Evolutionary conservation across 441 rosid genomes (phyloP).

Genomic region (Isatis lusitanica): DNA sequence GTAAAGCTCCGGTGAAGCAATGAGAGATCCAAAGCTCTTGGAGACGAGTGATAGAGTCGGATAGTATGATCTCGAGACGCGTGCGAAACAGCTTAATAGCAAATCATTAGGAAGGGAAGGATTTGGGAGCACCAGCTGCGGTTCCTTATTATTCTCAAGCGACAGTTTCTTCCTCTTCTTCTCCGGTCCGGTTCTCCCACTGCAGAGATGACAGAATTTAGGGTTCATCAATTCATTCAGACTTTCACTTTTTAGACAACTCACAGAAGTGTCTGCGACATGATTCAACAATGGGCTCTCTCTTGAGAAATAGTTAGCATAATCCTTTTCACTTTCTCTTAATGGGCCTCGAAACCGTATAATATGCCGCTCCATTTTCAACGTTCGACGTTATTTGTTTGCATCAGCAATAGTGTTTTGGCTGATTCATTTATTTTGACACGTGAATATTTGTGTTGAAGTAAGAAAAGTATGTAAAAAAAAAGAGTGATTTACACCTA

Average conservation of each 20-base stretch:
- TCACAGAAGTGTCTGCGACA: background rate
- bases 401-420: no score
- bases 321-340: background rate
- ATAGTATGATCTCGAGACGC: background rate
- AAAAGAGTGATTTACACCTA: no score
- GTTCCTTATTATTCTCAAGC: background rate
- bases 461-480: no score
- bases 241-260: no score
- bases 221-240: no score
- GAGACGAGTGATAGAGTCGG: slow-evolving; percentile 7
- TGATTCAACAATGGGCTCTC: background rate
- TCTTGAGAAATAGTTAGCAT: background rate
- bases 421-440: no score
- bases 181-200: no score
- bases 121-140: background rate
- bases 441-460: no score
- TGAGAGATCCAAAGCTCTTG: background rate
- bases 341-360: background rate
- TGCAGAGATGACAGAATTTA: no score
- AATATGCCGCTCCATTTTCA: no score
- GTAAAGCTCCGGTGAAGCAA: slow-evolving; percentile 19
- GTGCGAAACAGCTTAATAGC: background rate
- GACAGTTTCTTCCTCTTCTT: background rate
- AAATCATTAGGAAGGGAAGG: background rate
- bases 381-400: no score